These are phyloP conservation scores for Aspergillus sp. DNA, from an alignment of 2,329 filamentous ascomycete genomes.

Conservation along the genomic window DNA sequence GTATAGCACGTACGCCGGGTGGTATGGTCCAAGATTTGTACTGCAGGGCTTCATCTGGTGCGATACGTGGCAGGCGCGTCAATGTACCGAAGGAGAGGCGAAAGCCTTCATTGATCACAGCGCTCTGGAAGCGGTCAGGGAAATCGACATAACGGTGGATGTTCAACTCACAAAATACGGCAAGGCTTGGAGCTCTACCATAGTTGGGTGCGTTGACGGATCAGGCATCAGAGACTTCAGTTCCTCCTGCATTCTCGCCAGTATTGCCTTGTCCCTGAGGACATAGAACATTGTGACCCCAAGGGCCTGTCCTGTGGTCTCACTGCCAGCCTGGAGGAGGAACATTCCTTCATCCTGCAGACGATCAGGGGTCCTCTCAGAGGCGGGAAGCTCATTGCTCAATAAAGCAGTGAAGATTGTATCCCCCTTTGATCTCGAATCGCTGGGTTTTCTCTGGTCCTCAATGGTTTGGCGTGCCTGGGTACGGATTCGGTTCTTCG, in stretches of 20 bases:
- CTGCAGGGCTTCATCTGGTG: neutral
- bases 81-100: slow-evolving; percentile 3
- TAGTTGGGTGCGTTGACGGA: neutral
- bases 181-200: neutral
- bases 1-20: neutral
- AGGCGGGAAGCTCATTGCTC: neutral
- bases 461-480: neutral
- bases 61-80: neutral
- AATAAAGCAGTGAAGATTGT: neutral
- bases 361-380: slow-evolving; percentile 1
- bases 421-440: neutral
- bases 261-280: neutral
- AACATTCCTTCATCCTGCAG: slow-evolving; percentile 5
- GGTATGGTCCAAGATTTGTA: neutral
- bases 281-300: neutral
- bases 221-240: neutral
- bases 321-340: slow-evolving; percentile 1
- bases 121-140: neutral
- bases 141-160: neutral
- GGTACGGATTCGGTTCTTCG: neutral
- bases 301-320: neutral
- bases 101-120: slow-evolving; percentile 1
- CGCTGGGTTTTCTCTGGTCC: neutral
- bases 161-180: neutral
- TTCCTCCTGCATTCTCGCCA: neutral